Base-by-base conservation (phyloP, 495 filamentous ascomycete genomes). In the Neurospora sp. region DNA sequence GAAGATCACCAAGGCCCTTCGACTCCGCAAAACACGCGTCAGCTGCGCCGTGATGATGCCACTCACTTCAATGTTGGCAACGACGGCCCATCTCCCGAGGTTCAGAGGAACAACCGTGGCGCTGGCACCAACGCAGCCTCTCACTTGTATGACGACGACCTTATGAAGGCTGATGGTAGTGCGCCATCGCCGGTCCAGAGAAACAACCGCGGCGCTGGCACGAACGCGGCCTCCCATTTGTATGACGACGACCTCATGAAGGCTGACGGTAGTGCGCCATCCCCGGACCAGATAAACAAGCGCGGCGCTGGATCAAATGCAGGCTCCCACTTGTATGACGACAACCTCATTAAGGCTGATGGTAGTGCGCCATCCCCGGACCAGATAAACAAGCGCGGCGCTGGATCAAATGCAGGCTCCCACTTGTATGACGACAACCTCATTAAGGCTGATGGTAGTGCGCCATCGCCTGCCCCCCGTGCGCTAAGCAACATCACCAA, bases 341-440 rank as follows among this genome's bases (percentile, higher is more conserved):
- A 93, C 79, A 89, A 91, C 31, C 79, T 96, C 22, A 89, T 89
- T 79, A 83, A 82, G 68, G 90, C 91, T 71, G 75, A 91, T 38
- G 84, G 42, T 85, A 96, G 74, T 83, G 82, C 22, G 89, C 94
- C 77, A 78, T 84, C 40, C 82, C 80, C 8, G 74, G 77, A 44
- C 74, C 82, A 37, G 71, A 35, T 16, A 74, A 71, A 37, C 77
- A 80, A 48, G 72, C 78, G 87, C 73, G 88, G 87, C 14, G 69
- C 82, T 9, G 82, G 80, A 14, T 85, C 88, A 69, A 91, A 91
- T 80, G 88, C 84, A 39, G 90, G 89, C 39, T 80, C 90, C 20
- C 85, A 88, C 48, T 86, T 97, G 37, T 97, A 96, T 83, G 85
- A 93, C 74, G 91, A 93, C 80, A 89, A 91, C 37, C 79, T 96